Conservation (phyloP, 2,329 filamentous ascomycete species). For the Aspergillus flavus region DNA sequence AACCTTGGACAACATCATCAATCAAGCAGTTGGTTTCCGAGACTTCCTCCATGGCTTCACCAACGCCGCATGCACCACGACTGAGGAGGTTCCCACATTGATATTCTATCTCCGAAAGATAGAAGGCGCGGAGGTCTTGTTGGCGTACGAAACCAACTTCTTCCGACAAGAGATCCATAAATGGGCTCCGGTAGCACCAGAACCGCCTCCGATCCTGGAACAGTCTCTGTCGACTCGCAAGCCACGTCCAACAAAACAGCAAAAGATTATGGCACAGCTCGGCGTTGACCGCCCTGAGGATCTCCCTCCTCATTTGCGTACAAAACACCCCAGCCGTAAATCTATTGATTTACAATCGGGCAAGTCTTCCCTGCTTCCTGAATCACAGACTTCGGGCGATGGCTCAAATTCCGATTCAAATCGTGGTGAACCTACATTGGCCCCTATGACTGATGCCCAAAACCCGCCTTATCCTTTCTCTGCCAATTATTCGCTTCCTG, state of each 20-base stretch:
- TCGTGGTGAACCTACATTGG: conserved; percentile 37
- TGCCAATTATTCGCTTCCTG: conserved; percentile 42
- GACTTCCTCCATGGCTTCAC: conserved; percentile 79
- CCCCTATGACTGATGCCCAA: conserved; percentile 33
- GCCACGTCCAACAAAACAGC: conserved; percentile 92
- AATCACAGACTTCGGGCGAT: conserved; percentile 33
- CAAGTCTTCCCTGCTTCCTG: conserved; percentile 33
- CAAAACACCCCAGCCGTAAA: conserved; percentile 75
- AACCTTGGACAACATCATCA: conserved; percentile 80
- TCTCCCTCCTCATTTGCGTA: conserved; percentile 77
- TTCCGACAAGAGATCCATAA: conserved; percentile 94
- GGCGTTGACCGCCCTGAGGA: conserved; percentile 90
- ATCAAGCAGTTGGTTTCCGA: conserved; percentile 81
- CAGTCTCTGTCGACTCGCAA: conserved; percentile 91
- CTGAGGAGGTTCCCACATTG: conserved; percentile 84
- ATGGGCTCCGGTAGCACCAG: conserved; percentile 86
- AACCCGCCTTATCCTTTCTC: conserved; percentile 41
- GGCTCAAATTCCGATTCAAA: conserved; percentile 33
- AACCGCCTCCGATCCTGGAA: conserved; percentile 82
- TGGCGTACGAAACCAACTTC: conserved; percentile 95
- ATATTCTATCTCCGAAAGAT: conserved; percentile 97
- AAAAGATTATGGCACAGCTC: conserved; percentile 87
- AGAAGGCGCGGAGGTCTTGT: conserved; percentile 90
- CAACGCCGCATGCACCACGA: conserved; percentile 76
- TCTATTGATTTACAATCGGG: conserved; percentile 53